These are phyloP conservation scores for Artemisia tridentata DNA, from an alignment of 129 eudicot genomes.

Conservation along the genomic window DNA sequence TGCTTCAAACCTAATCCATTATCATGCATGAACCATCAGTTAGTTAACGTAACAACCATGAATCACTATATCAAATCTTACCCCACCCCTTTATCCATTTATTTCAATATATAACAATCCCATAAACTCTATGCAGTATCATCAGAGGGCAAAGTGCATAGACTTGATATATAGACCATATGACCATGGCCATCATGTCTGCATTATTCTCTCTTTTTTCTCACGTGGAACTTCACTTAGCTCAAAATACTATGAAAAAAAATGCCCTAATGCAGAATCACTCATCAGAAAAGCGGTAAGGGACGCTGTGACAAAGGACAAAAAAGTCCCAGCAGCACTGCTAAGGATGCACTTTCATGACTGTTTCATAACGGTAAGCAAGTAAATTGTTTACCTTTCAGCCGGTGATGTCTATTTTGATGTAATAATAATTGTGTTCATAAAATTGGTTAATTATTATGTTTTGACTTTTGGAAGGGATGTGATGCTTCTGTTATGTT, in stretches of 20 bases:
- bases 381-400: not conserved
- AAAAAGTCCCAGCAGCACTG: constrained; percentile 69
- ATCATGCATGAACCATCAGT: constrained; percentile 34
- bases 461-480: constrained; percentile 37
- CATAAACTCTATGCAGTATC: constrained; percentile 32
- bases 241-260: constrained; percentile 55
- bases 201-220: constrained; percentile 32
- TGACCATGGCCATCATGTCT: constrained; percentile 27
- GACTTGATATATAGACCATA: constrained; percentile 1
- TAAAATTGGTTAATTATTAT: constrained; percentile 2
- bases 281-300: constrained; percentile 47
- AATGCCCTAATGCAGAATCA: constrained; percentile 57
- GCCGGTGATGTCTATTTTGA: not conserved
- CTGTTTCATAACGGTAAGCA: constrained; percentile 66
- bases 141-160: constrained; percentile 9
- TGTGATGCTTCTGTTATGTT: constrained; percentile 87
- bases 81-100: not conserved
- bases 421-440: constrained; percentile 7
- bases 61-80: constrained; percentile 6
- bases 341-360: constrained; percentile 94
- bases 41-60: constrained; percentile 38
- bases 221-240: constrained; percentile 44
- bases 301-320: constrained; percentile 48
- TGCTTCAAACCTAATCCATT: constrained; percentile 40
- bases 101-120: constrained; percentile 32